Base-by-base conservation (phyloP, 768 basidiomycete species). In the Galerina sulciceps region DNA sequence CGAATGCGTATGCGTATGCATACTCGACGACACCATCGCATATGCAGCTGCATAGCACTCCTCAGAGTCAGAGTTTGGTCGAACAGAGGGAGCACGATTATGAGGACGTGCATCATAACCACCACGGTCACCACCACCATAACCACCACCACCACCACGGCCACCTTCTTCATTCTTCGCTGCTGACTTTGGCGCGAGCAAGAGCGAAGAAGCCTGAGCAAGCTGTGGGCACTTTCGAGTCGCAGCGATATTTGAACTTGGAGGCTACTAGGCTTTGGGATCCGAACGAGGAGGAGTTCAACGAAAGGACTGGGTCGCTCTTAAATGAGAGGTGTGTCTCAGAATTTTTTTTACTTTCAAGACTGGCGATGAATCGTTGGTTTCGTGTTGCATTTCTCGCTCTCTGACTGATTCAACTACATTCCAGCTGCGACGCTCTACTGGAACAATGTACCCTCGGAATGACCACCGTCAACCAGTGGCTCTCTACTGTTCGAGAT, bases 181-280 rank as follows among this genome's bases (percentile, higher is more conserved):
- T 81, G 17, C 66, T 79, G 37, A 76, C 78, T 52, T 57, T 78
- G 9, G 68, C 81, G 0, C 59, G 76, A 14, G 67, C 70, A 34
- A 55, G 61, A 10, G 55, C 61, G 44, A 57, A 67, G 31, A 75
- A 70, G 61, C 63, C 61, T 18, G 86, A 90, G 65, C 74, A 79
- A 26, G 81, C 81, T 0, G 90, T 91, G 0, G 90, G 88, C 1
- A 84, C 89, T 13, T 91, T 91, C 58, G 90, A 91, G 73, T 83
- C 83, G 2, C 85, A 90, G 63, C 73, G 83, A 26, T 91, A 90
- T 67, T 74, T 90, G 56, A 83, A 90, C 60, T 74, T 91, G 2
- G 89, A 91, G 66, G 80, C 82, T 23, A 81, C 72, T 31, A 71
- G 81, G 38, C 69, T 86, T 36, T 69, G 73, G 34, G 85, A 88